These are phyloP conservation scores for Calocybe gambosa DNA, from an alignment of 1,284 basidiomycete species.

Conservation along the genomic window DNA sequence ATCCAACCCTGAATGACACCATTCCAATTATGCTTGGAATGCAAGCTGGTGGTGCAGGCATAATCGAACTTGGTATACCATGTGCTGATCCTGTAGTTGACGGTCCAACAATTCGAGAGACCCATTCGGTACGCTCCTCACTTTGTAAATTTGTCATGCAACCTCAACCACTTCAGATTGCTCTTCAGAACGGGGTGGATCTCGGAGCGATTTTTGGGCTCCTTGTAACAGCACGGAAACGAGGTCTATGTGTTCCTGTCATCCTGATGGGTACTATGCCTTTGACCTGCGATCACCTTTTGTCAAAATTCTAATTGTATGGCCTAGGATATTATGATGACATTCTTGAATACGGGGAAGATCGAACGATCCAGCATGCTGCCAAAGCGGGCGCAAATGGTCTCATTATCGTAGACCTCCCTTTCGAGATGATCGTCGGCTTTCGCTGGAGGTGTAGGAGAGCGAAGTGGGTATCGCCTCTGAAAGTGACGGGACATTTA, in stretches of 20 bases:
- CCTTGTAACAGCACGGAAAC: constrained; percentile 71
- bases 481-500: neutral
- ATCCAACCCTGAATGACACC: constrained; percentile 73
- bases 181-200: constrained; percentile 74
- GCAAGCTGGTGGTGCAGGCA: constrained; percentile 89
- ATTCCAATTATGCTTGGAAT: constrained; percentile 87
- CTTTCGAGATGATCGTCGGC: constrained; percentile 89
- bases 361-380: constrained; percentile 87
- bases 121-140: constrained; percentile 69
- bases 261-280: constrained; percentile 80
- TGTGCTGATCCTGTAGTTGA: constrained; percentile 98
- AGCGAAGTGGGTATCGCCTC: constrained; percentile 48
- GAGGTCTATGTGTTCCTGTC: constrained; percentile 83
- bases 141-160: constrained; percentile 1
- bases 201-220: constrained; percentile 73
- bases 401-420: constrained; percentile 96
- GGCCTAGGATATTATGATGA: constrained; percentile 93
- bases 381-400: constrained; percentile 88
- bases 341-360: constrained; percentile 90
- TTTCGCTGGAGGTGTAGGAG: constrained; percentile 87
- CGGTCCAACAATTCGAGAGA: constrained; percentile 86
- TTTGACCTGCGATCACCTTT: neutral
- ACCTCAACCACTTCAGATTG: constrained; percentile 48
- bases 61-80: constrained; percentile 94
- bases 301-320: constrained; percentile 3